Conservation (phyloP, 2,329 filamentous ascomycete species). For the Colletotrichum sp. region DNA sequence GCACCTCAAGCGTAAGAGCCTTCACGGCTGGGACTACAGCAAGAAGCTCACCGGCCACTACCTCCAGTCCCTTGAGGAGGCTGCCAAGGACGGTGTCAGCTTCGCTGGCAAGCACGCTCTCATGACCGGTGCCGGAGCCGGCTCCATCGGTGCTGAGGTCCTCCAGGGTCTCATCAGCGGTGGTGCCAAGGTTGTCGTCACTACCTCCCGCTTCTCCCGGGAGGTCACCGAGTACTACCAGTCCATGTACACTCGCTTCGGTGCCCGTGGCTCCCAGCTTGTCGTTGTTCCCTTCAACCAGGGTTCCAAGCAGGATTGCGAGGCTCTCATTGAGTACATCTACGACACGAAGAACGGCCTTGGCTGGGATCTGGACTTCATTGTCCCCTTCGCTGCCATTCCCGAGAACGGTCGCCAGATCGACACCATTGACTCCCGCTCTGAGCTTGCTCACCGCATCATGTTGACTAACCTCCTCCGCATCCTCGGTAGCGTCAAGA, state of each 20-base stretch:
- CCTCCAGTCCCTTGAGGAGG: conserved; percentile 88
- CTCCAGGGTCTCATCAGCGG: conserved; percentile 95
- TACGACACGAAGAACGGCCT: conserved; percentile 96
- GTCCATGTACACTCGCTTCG: conserved; percentile 95
- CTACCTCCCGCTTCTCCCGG: conserved; percentile 93
- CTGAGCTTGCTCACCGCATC: conserved; percentile 96
- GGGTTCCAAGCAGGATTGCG: conserved; percentile 96
- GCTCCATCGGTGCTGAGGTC: conserved; percentile 96
- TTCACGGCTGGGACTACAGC: conserved; percentile 98
- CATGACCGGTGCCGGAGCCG: conserved; percentile 98
- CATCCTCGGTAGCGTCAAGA: conserved; percentile 88
- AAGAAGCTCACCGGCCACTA: conserved; percentile 97
- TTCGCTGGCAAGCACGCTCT: conserved; percentile 95
- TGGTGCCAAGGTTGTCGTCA: conserved; percentile 95
- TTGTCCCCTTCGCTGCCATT: conserved; percentile 96
- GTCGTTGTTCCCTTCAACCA: conserved; percentile 99
- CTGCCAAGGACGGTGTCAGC: conserved; percentile 84
- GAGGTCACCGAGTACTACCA: conserved; percentile 99
- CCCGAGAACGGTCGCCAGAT: conserved; percentile 96
- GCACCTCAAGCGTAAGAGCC: conserved; percentile 91
- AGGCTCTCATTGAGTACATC: conserved; percentile 93
- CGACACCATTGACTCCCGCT: conserved; percentile 95
- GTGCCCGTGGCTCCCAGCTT: conserved; percentile 91
- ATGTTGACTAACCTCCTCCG: conserved; percentile 98
- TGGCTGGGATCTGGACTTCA: conserved; percentile 96